phyloP scores from a whole-genome alignment of 345 rosid species.

The Eucalyptus camaldulensis region DNA sequence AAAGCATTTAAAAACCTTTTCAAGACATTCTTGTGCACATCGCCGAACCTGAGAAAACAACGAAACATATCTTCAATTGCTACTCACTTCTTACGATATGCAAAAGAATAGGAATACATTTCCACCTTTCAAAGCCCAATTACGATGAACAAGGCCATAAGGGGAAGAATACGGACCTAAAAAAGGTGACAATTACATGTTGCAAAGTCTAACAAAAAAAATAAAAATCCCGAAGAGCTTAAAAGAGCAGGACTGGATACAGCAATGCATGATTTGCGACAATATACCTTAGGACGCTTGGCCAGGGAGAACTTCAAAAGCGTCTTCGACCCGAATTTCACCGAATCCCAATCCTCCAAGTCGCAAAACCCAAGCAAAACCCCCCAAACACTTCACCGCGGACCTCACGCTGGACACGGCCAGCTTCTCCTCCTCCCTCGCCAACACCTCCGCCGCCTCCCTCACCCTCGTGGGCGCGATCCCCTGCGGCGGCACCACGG shows the following conservation, averaged over 20 bases:
- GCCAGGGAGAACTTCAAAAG: conserved; percentile 57
- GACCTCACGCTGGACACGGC: conserved; percentile 56
- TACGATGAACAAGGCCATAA: no score
- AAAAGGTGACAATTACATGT: no score
- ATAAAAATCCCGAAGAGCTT: background rate
- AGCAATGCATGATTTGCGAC: background rate
- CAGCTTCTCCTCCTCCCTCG: conserved; percentile 23
- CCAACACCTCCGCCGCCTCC: conserved; percentile 52
- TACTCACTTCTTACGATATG: no score
- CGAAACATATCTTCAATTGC: no score
- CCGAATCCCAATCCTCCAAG: conserved; percentile 54
- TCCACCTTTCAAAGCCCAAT: no score
- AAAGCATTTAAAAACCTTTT: no score
- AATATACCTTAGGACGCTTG: conserved; percentile 70
- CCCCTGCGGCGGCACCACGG: conserved; percentile 34
- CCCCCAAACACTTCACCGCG: conserved; percentile 72
- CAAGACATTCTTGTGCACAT: no score
- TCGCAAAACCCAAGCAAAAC: conserved; percentile 51
- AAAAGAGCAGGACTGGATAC: background rate
- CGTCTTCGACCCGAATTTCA: conserved; percentile 36
- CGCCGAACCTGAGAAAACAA: no score
- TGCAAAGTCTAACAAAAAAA: no score
- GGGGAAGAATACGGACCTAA: no score
- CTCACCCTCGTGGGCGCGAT: conserved; percentile 34
- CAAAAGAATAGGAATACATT: no score